Evolutionary conservation across 2,329 filamentous ascomycete genomes (phyloP).

Genomic region (Septoria linicola): DNA sequence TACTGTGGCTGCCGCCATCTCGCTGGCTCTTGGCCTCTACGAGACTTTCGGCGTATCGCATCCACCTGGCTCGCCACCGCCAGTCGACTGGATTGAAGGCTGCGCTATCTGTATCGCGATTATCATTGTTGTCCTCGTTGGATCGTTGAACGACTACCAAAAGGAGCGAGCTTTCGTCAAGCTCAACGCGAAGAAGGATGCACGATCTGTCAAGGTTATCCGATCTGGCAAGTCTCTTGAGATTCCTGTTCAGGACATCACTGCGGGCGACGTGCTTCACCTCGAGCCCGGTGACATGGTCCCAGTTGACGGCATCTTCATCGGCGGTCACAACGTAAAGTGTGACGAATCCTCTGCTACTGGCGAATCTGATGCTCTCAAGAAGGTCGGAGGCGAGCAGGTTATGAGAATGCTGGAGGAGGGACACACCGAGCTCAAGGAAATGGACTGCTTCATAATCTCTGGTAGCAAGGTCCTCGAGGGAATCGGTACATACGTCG

Average conservation of each 20-base stretch:
- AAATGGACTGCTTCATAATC: slow-evolving; percentile 80
- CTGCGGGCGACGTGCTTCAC: slow-evolving; percentile 72
- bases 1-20: slow-evolving; percentile 69
- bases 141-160: slow-evolving; percentile 77
- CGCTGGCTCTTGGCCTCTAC: slow-evolving; percentile 71
- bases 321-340: slow-evolving; percentile 65
- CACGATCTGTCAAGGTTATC: slow-evolving; percentile 69
- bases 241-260: slow-evolving; percentile 67
- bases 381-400: slow-evolving; percentile 64
- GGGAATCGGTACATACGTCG: slow-evolving; percentile 72
- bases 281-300: slow-evolving; percentile 72
- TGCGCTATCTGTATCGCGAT: slow-evolving; percentile 79
- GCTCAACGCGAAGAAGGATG: slow-evolving; percentile 76
- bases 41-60: slow-evolving; percentile 57
- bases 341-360: slow-evolving; percentile 75
- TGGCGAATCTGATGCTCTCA: slow-evolving; percentile 70
- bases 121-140: slow-evolving; percentile 70
- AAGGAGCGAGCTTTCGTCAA: slow-evolving; percentile 80
- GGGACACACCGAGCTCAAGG: slow-evolving; percentile 60
- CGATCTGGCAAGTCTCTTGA: slow-evolving; percentile 69
- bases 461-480: slow-evolving; percentile 79
- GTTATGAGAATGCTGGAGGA: slow-evolving; percentile 63
- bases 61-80: slow-evolving; percentile 19
- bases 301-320: slow-evolving; percentile 68
- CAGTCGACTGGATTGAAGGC: slow-evolving; percentile 76